Conservation (phyloP, 768 basidiomycete species). For the Pisolithus marmoratus region DNA sequence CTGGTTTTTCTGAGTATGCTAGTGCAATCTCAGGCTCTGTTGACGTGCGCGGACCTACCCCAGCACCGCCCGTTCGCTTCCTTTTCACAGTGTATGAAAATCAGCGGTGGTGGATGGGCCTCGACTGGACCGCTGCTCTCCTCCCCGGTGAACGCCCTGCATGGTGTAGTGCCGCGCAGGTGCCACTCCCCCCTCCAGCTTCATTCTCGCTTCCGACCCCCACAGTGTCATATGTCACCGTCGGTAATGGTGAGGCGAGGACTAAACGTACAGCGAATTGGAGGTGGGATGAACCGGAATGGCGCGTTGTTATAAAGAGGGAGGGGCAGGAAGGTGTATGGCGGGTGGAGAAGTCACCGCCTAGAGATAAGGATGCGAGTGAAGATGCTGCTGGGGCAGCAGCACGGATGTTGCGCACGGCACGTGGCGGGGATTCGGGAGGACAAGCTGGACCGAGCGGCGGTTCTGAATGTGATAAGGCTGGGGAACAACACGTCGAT, state of each 20-base stretch:
- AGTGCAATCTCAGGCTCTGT: slow-evolving; percentile 8
- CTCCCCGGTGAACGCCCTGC: slow-evolving; percentile 86
- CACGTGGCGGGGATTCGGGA: slow-evolving; percentile 37
- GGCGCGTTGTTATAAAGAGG: slow-evolving; percentile 64
- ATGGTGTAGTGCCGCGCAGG: slow-evolving; percentile 62
- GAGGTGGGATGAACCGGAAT: slow-evolving; percentile 90
- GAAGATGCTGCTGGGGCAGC: slow-evolving; percentile 38
- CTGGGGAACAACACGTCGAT: slow-evolving; percentile 21
- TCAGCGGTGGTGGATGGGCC: slow-evolving; percentile 96
- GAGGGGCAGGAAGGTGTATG: slow-evolving; percentile 47
- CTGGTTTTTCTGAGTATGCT: slow-evolving; percentile 13
- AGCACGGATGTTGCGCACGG: slow-evolving; percentile 50
- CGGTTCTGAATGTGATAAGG: slow-evolving; percentile 19
- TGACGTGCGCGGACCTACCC: slow-evolving; percentile 6
- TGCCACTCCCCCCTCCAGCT: slow-evolving; percentile 63
- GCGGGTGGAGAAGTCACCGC: slow-evolving; percentile 59
- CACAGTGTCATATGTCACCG: slow-evolving; percentile 50
- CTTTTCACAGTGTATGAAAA: slow-evolving; percentile 91
- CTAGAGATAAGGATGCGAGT: slow-evolving; percentile 34
- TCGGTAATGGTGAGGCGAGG: slow-evolving; percentile 37
- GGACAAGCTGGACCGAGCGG: slow-evolving; percentile 11
- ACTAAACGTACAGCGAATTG: slow-evolving; percentile 75
- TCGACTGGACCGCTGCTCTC: slow-evolving; percentile 93
- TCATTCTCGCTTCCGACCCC: slow-evolving; percentile 62
- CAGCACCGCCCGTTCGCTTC: slow-evolving; percentile 50